phyloP scores from a whole-genome alignment of 257 asterid genomes.

The Catharanthus roseus region DNA sequence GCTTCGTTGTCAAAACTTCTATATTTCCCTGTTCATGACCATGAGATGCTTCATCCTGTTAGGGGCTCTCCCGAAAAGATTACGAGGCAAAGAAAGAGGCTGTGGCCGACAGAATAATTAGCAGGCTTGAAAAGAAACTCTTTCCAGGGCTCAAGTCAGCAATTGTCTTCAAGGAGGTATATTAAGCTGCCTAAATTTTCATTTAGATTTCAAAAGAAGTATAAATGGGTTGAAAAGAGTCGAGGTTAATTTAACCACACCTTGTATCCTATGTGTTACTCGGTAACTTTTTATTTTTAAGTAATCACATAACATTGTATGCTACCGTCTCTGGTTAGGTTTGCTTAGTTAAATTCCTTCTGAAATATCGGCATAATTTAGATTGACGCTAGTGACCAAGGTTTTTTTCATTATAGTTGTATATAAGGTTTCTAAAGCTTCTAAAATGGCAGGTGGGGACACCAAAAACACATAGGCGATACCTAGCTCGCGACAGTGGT shows the following conservation, averaged over 20 bases:
- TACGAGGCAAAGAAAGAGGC: constrained; percentile 85
- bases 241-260: background rate
- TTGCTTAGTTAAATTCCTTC: background rate
- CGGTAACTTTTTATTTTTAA: too few species aligned
- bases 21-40: background rate
- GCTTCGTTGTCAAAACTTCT: constrained; percentile 1
- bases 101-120: constrained; percentile 64
- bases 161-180: constrained; percentile 74
- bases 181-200: background rate
- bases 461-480: constrained; percentile 90
- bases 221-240: background rate
- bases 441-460: constrained; percentile 77
- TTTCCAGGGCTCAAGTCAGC: constrained; percentile 84
- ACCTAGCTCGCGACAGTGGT: constrained; percentile 96
- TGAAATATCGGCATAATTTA: background rate
- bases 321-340: too few species aligned
- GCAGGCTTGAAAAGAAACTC: constrained; percentile 78
- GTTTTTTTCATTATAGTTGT: background rate
- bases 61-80: constrained; percentile 77
- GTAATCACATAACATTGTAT: too few species aligned
- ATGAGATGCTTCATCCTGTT: constrained; percentile 15
- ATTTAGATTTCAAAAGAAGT: background rate
- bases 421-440: constrained; percentile 13
- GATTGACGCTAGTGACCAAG: too few species aligned
- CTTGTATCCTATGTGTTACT: background rate